Evolutionary conservation across 2,329 filamentous ascomycete genomes (phyloP), one percentile per base, ranked within the genome.

Genomic region (Cladophialophora exuberans): DNA sequence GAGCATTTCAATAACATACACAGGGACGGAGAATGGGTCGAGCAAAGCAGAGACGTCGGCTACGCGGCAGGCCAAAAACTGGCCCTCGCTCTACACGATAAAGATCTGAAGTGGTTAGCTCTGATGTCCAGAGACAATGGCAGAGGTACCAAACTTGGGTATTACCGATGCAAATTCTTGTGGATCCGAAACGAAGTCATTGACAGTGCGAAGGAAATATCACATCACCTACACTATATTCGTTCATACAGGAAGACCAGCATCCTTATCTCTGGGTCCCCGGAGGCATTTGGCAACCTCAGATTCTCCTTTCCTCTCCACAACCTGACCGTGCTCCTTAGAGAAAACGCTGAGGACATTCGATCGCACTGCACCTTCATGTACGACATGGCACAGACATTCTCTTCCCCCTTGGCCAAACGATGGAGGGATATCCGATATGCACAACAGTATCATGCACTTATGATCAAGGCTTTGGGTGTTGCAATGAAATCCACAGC

Each of bases 41-140:
- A 26, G 11, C 36, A 31, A 17, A 42, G 28, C 5, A 31, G 48
- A 33, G 38, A 43, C 26, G 18, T 51, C 33, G 36, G 31, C 38
- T 42, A 51, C 38, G 11, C 13, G 28, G 26, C 31, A 5, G 33
- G 26, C 15, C 20, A 23, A 6, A 18, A 31, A 15, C n/a, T 11
- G 6, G 20, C 6, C n/a, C 23, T 28, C 13, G 28, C 26, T n/a
- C 39, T 42, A 3, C 23, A 23, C 10, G 39, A 42, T n/a, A 23
- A 42, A 25, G 26, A 26, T 42, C 20, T 42, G 13, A n/a, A n/a
- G n/a, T n/a, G n/a, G n/a, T n/a, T n/a, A n/a, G 39, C 39, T 13
- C 39, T 23, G 39, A 42, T 42, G 13, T 23, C 26, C 11, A 25
- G 22, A 26, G 39, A 26, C 4, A 42, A 42, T n/a, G 39, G 26